Evolutionary conservation across 306 rosid species (phyloP).

Genomic region (Malus sieversii): DNA sequence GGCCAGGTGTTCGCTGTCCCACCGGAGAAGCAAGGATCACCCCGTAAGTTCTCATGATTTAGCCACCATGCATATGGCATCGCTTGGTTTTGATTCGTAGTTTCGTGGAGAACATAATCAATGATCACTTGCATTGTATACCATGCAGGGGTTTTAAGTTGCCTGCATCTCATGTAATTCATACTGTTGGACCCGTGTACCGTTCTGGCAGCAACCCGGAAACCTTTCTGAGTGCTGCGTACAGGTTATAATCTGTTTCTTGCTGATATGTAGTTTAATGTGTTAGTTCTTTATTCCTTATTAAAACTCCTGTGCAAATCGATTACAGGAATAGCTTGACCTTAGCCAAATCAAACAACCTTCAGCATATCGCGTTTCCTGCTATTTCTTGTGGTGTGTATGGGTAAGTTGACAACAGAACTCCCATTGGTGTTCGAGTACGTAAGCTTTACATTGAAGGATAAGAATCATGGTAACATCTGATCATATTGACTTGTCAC

Average conservation of each 20-base stretch:
- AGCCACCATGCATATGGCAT: background rate
- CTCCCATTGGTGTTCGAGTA: background rate
- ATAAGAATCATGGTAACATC: background rate
- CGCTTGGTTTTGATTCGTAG: background rate
- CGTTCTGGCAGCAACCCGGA: constrained; percentile 32
- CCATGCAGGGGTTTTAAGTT: constrained; percentile 68
- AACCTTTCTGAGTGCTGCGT: constrained; percentile 58
- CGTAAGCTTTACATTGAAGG: background rate
- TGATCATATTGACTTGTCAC: background rate
- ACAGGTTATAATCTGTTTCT: constrained; percentile 38
- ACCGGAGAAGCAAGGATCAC: constrained; percentile 92
- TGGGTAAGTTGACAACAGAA: constrained; percentile 47
- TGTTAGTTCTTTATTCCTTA: background rate
- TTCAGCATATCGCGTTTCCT: constrained; percentile 71
- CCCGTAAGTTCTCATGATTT: constrained; percentile 34
- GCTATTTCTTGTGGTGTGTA: constrained; percentile 86
- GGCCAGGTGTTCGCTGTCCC: constrained; percentile 77
- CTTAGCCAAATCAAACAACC: constrained; percentile 61
- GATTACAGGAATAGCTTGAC: constrained; percentile 65
- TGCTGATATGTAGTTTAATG: background rate
- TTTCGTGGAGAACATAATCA: background rate
- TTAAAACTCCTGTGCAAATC: background rate
- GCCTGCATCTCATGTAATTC: constrained; percentile 73
- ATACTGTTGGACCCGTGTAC: constrained; percentile 82
- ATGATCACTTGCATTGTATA: background rate